phyloP scores from a whole-genome alignment of 2,329 filamentous ascomycete genomes.

The Aspergillus chevalieri region DNA sequence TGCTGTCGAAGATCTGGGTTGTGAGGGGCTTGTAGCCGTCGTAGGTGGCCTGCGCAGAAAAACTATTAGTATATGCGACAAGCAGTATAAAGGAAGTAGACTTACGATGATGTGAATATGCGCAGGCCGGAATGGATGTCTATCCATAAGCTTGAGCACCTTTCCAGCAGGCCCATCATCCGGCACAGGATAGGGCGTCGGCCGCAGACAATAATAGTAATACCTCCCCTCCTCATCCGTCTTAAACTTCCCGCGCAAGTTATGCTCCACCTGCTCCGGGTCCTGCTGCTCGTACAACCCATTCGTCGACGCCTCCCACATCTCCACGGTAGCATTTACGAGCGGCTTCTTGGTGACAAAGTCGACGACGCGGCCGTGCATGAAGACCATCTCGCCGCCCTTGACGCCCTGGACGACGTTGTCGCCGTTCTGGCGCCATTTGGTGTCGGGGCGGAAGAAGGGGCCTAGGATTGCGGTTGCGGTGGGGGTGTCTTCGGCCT shows the following conservation, averaged over 20 bases:
- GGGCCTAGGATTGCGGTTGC: constrained; percentile 76
- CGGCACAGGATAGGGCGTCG: constrained; percentile 53
- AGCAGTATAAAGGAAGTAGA: background rate
- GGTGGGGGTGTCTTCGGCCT: constrained; percentile 53
- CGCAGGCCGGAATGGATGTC: constrained; percentile 57
- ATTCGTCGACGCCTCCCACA: constrained; percentile 77
- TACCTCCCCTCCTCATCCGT: constrained; percentile 62
- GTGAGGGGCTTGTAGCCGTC: constrained; percentile 62
- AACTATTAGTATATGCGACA: background rate
- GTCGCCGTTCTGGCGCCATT: constrained; percentile 61
- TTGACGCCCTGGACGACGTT: constrained; percentile 52
- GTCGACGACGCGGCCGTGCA: constrained; percentile 58
- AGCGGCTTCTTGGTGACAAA: constrained; percentile 60
- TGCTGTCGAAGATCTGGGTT: constrained; percentile 70
- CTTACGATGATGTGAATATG: constrained; percentile 59
- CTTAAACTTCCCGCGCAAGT: constrained; percentile 65
- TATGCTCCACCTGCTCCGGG: constrained; percentile 62
- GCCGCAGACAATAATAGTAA: constrained; percentile 55
- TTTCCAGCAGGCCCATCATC: constrained; percentile 55
- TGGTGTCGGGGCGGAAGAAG: constrained; percentile 72
- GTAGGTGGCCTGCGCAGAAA: constrained; percentile 41
- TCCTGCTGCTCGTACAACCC: constrained; percentile 69
- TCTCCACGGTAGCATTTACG: constrained; percentile 60
- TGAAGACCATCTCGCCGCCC: constrained; percentile 52
- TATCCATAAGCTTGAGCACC: constrained; percentile 52